Evolutionary conservation across 2,329 filamentous ascomycete genomes (phyloP), one percentile per base, ranked within the genome.

Genomic region (Emericellopsis cladophorae): DNA sequence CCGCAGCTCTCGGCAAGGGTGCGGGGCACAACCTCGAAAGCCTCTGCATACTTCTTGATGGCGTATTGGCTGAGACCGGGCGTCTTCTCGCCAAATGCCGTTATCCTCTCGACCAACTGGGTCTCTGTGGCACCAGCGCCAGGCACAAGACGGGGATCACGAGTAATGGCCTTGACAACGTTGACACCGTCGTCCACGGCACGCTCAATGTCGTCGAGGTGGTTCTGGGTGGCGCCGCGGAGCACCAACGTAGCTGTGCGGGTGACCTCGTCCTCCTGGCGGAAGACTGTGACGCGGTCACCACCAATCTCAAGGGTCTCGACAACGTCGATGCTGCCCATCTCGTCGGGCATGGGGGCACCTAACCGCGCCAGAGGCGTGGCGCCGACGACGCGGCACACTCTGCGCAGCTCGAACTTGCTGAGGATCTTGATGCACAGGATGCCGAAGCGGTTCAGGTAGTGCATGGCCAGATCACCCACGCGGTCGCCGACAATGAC

Each of bases 301-400:
- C 92, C 92, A 48, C 92, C 92, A 59, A 98, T 96, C 66, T 98
- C 92, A 36, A 93, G 74, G 2, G 93, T 96, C 74, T 98, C 92
- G 26, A 98, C 92, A 43, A 98, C 64, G 59, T 98, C 92, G 48
- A 98, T 79, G 53, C 67, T 83, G 49, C 92, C 92, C 89, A 95
- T 96, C 72, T 98, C 92, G 52, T 98, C 92, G n/a, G 93, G 92
- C 92, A 98, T 98, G 36, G 92, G 92, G 14, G 93, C 92, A 48
- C 92, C 92, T 37, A 98, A 73, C 53, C 92, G 83, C 40, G 93
- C 93, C 46, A 98, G 75, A n/a, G 92, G 92, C 12, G 92, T 95
- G 42, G 92, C 92, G 47, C 90, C 90, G 40, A 96, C 90, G 21
- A 98, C 92, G 47, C 92, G 83, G 74, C 93, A 98, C 54, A 96